Evolutionary conservation across 345 rosid species (phyloP), one percentile per base, ranked within the genome.

Genomic region (Psidium guajava): DNA sequence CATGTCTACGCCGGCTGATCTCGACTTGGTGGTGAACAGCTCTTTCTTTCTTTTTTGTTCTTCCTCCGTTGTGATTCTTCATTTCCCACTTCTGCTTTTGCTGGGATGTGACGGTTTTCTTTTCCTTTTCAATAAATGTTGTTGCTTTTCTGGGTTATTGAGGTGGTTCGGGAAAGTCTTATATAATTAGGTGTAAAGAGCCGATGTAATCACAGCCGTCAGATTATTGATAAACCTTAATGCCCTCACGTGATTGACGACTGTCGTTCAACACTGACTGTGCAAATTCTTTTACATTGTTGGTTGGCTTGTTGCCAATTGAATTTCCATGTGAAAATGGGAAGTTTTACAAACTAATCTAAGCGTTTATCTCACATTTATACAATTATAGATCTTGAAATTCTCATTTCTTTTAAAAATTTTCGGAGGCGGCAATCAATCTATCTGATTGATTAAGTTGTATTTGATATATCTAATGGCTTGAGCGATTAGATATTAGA

Each of bases 1-100:
- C 99, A 96, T 88, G 93, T 98, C 96, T 93, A 95, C 86, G 90
- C 96, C 44, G 98, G 97, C 9, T 96, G 89, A 92, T 42, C 77
- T 36, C 47, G 77, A 69, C 77, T 69, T 32, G 47, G 77, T 36
- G 77, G 36, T 20, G 24, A 4, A 69, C 47, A 8, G 47, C 36
- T 69, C 77, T 12, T 18, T 40, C 24, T 54, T 54, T 53, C 44
- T 36, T 18, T 20, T 20, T 21, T 54, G 16, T 21, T 16, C 32
- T 11, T 50, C 52, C 52, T 11, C 52, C 4, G 11, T 10, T 36
- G 25, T 36, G 80, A 18, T 36, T 69, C 24, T 69, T 69, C 47
- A 69, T 69, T 69, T 69, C 47, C 80, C 47, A 2, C 47, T 36
- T 69, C 47, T 9, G 25, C 80, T 69, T 36, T 40, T 18, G 80